Base-by-base conservation (phyloP, 768 basidiomycete genomes). In the Mycena sanguinolenta region DNA sequence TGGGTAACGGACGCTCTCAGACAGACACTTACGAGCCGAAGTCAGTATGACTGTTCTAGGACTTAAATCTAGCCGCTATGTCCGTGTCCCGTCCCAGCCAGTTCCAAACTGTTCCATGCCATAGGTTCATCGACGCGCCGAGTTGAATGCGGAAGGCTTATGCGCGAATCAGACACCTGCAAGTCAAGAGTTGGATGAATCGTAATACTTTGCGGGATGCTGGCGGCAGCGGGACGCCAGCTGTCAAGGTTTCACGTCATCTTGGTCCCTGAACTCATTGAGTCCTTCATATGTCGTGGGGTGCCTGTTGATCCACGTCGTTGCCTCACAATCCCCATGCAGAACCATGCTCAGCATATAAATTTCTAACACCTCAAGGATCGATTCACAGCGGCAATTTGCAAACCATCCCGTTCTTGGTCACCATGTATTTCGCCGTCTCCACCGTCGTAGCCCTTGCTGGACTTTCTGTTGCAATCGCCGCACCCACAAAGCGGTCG, bases 301-400 rank as follows among this genome's bases (percentile, higher is more conserved):
- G 53, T 55, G 17, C 53, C 53, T 55, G 53, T 53, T 30, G 21
- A 55, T 32, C 12, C 30, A n/a, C 30, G 53, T 55, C 53, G 53
- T 55, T 55, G 7, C 21, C 2, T 17, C 8, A 7, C 10, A 14
- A 32, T n/a, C 53, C 53, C 53, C 53, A 55, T 55, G 19, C 21
- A 55, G 30, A 55, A 34, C n/a, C 28, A 21, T 12, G 19, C 7
- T 17, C 21, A 19, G 19, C n/a, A 55, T 55, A 55, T 34, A 13
- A 12, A 21, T n/a, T n/a, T n/a, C n/a, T n/a, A n/a, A 12, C 53
- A 13, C 5, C 16, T 3, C 32, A 8, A n/a, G 28, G 14, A 2
- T 55, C 19, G 8, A 4, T 55, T 55, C 34, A 7, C 32, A 32
- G 53, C 30, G 17, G 52, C 28, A 39, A 39, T n/a, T n/a, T n/a